Percentiles rank a stretch among this genome's conserved stretches.
phyloP scores from a whole-genome alignment of 2,329 filamentous ascomycete genomes.

The Tolypocladium album region DNA sequence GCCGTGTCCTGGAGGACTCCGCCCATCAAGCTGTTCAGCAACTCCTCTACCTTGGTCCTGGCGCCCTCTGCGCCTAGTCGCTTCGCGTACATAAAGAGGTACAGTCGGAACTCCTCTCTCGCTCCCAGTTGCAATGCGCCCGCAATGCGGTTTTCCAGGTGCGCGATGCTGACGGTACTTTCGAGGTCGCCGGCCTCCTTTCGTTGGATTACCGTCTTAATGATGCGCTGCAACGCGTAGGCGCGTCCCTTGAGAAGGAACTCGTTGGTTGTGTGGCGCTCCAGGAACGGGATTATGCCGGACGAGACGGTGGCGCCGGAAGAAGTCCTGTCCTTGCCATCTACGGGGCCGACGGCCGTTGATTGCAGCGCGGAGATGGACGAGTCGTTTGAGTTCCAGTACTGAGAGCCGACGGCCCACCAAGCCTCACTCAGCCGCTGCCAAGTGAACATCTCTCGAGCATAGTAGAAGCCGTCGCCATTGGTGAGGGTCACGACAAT shows the following conservation, averaged over 20 bases:
- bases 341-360: conserved; percentile 49
- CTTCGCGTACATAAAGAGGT: conserved; percentile 97
- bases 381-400: conserved; percentile 96
- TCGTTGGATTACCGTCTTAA: conserved; percentile 77
- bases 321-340: conserved; percentile 33
- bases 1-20: conserved; percentile 52
- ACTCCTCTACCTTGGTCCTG: conserved; percentile 82
- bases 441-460: conserved; percentile 77
- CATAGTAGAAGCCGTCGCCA: conserved; percentile 89
- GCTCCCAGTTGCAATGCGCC: conserved; percentile 77
- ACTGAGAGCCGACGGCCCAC: conserved; percentile 97
- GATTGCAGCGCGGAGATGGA: conserved; percentile 73
- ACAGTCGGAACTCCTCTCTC: conserved; percentile 85
- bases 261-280: conserved; percentile 90
- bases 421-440: conserved; percentile 92
- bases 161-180: conserved; percentile 81
- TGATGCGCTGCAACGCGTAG: conserved; percentile 80
- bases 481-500: conserved; percentile 88
- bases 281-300: conserved; percentile 85
- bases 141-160: conserved; percentile 89
- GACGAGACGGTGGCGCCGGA: conserved; percentile 58
- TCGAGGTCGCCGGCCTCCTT: conserved; percentile 93
- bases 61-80: conserved; percentile 83
- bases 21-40: conserved; percentile 72
- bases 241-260: conserved; percentile 84